Percentiles rank a stretch among this genome's conserved stretches.
Conservation (phyloP, 371 early-diverging fungal species). For the Chytridiales sp. region DNA sequence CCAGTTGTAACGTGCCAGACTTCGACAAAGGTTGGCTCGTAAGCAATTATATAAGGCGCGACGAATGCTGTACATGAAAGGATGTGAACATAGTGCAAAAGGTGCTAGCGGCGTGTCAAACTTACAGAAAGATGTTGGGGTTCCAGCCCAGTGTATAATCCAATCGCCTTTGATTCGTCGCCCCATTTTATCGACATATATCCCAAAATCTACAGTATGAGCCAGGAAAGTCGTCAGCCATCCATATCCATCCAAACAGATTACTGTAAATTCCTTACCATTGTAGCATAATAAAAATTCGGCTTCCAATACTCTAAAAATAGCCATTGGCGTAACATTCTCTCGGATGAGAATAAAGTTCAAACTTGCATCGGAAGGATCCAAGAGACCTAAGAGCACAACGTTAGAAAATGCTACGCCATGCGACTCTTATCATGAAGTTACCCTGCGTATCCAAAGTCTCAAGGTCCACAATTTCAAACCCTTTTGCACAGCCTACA, state of each 20-base stretch:
- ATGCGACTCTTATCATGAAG: not conserved
- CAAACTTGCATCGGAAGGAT: constrained; percentile 76
- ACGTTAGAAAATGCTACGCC: not conserved
- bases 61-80: constrained; percentile 64
- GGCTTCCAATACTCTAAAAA: constrained; percentile 73
- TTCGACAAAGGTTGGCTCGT: constrained; percentile 86
- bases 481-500: constrained; percentile 86
- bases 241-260: not conserved
- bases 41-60: constrained; percentile 85
- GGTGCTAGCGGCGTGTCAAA: not conserved
- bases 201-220: constrained; percentile 68
- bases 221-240: not conserved
- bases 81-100: not conserved
- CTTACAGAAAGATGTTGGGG: constrained; percentile 44
- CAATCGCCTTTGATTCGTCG: constrained; percentile 69
- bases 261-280: constrained; percentile 41
- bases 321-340: constrained; percentile 67
- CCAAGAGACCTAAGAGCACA: constrained; percentile 54
- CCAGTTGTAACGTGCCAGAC: constrained; percentile 80
- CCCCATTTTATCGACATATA: constrained; percentile 86
- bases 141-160: constrained; percentile 64
- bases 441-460: constrained; percentile 71
- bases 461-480: constrained; percentile 87
- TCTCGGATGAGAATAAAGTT: constrained; percentile 76
- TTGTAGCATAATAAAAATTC: constrained; percentile 89